A percentile compares a stretch with the other conserved stretches of the same genome.
phyloP scores from a whole-genome alignment of 2,329 filamentous ascomycete species.

The Fusarium mangiferae region DNA sequence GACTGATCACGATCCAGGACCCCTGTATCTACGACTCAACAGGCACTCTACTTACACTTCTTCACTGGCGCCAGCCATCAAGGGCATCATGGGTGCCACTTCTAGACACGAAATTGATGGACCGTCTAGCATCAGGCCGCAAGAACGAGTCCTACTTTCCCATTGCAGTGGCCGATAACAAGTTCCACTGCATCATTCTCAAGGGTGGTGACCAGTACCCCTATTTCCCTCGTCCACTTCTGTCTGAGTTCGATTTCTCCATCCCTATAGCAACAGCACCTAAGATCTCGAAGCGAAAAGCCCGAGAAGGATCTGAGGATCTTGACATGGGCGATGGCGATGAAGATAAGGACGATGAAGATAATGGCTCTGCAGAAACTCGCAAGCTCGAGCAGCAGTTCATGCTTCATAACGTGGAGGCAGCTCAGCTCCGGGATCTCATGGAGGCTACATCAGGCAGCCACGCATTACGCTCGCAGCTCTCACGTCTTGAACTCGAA shows the following conservation, averaged over 20 bases:
- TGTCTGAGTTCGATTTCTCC: slow-evolving; percentile 93
- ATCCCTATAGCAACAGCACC: slow-evolving; percentile 76
- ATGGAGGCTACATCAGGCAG: slow-evolving; percentile 70
- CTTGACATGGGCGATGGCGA: slow-evolving; percentile 49
- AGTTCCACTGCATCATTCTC: slow-evolving; percentile 98
- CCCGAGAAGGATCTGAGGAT: slow-evolving; percentile 45
- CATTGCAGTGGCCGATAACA: slow-evolving; percentile 88
- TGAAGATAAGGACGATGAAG: slow-evolving; percentile 47
- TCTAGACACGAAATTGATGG: slow-evolving; percentile 85
- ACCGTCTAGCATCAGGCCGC: slow-evolving; percentile 83
- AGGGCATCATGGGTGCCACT: slow-evolving; percentile 93
- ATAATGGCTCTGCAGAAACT: slow-evolving; percentile 58
- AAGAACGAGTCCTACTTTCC: slow-evolving; percentile 96
- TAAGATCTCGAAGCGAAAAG: slow-evolving; percentile 49
- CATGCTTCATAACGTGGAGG: slow-evolving; percentile 77
- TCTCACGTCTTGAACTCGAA: slow-evolving; percentile 80
- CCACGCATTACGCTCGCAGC: slow-evolving; percentile 71
- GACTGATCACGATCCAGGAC: slow-evolving; percentile 64
- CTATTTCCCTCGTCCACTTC: slow-evolving; percentile 88
- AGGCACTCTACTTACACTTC: slow-evolving; percentile 84
- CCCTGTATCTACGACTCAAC: slow-evolving; percentile 96
- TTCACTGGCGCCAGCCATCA: slow-evolving; percentile 89
- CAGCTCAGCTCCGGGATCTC: slow-evolving; percentile 80
- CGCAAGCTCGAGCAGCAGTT: slow-evolving; percentile 82
- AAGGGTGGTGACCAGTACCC: slow-evolving; percentile 94